Conservation (phyloP, 495 filamentous ascomycete species). For the Astrothelium subdiscretum region DNA sequence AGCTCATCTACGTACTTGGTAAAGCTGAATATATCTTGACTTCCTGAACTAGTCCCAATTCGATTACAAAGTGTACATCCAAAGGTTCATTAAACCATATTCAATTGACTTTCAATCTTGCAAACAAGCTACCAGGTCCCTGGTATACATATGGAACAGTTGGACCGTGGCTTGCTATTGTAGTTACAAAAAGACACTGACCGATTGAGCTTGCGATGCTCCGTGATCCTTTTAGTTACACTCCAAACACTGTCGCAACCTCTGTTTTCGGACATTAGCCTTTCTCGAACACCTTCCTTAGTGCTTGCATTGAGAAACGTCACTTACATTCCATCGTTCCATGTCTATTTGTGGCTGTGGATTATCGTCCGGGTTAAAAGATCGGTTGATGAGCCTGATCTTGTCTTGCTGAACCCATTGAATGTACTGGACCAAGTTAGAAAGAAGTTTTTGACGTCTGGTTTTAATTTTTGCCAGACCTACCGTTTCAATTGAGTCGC, state of each 20-base stretch:
- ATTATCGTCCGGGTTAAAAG: neutral
- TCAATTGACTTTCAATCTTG: too few relatives aligned
- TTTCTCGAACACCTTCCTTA: neutral
- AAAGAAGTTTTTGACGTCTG: neutral
- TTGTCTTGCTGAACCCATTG: constrained; percentile 12
- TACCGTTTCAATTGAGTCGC: constrained; percentile 30
- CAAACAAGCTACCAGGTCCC: too few relatives aligned
- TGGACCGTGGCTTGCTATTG: too few relatives aligned
- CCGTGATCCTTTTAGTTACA: neutral
- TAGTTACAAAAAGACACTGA: too few relatives aligned
- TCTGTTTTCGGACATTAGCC: neutral
- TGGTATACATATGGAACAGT: too few relatives aligned
- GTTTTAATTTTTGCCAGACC: neutral
- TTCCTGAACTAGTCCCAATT: too few relatives aligned
- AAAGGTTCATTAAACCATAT: too few relatives aligned
- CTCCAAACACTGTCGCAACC: neutral
- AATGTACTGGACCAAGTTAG: constrained; percentile 4
- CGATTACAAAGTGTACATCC: too few relatives aligned
- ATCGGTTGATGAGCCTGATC: constrained; percentile 6
- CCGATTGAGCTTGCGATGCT: neutral
- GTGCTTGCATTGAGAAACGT: neutral
- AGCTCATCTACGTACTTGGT: too few relatives aligned
- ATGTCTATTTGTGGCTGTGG: constrained; percentile 1
- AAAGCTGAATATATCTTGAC: too few relatives aligned
- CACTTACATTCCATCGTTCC: constrained; percentile 6